Percentiles rank a stretch among this genome's conserved stretches.
phyloP scores from a whole-genome alignment of 139 green algal genomes.

The Chlamydomonas sp. region DNA sequence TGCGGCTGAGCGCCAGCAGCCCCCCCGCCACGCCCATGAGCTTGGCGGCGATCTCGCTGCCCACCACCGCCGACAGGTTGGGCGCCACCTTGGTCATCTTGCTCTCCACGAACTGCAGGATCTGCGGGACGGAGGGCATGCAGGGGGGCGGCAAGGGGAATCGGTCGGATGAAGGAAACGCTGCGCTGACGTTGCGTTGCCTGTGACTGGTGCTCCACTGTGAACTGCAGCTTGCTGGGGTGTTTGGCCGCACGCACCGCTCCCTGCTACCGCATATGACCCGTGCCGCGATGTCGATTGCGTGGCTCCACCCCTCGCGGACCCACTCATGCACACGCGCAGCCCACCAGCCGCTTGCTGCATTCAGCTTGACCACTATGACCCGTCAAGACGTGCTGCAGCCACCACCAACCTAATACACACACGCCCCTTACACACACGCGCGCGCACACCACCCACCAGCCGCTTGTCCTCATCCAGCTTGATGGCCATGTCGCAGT shows the following conservation, averaged over 20 bases:
- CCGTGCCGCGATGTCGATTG: no score
- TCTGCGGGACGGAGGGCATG: slow-evolving; percentile 32
- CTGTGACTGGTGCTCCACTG: neutral
- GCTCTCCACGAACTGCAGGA: slow-evolving; percentile 88
- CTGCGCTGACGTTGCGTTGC: neutral
- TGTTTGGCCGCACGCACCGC: no score
- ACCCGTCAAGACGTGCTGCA: no score
- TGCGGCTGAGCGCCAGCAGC: slow-evolving; percentile 84
- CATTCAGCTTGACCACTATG: no score
- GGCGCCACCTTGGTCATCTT: slow-evolving; percentile 94
- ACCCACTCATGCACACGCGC: no score
- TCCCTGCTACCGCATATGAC: no score
- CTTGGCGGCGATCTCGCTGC: slow-evolving; percentile 90
- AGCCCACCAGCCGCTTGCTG: no score
- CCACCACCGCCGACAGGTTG: slow-evolving; percentile 91
- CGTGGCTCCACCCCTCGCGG: no score
- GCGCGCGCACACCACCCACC: slow-evolving; percentile 29
- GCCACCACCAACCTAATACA: neutral
- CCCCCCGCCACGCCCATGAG: slow-evolving; percentile 95
- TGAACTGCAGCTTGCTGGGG: no score
- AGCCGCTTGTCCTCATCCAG: slow-evolving; percentile 70
- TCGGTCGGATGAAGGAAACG: neutral
- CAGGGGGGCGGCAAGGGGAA: neutral
- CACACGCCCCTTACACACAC: neutral
- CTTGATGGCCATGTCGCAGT: slow-evolving; percentile 39